Percentiles rank a stretch among this genome's conserved stretches.
Evolutionary conservation across 2,329 filamentous ascomycete genomes (phyloP).

Genomic region (Amphichorda felina): DNA sequence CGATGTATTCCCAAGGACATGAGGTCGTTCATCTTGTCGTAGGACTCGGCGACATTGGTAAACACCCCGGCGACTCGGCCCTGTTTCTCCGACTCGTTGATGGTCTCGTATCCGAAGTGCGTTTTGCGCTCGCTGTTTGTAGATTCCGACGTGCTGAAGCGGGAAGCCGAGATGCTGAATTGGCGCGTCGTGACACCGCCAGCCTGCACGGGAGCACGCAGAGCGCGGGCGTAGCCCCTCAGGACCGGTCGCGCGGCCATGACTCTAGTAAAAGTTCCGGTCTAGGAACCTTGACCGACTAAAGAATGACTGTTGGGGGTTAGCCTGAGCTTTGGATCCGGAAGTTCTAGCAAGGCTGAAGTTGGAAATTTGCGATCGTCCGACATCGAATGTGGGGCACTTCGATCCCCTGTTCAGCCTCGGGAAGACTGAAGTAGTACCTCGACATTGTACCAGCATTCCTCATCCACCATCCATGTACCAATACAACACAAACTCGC

Average conservation of each 20-base stretch:
- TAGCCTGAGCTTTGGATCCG: background rate
- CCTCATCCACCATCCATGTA: background rate
- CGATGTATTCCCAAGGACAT: slow-evolving; percentile 98
- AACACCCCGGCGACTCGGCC: slow-evolving; percentile 73
- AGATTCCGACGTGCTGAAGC: slow-evolving; percentile 1
- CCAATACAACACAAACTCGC: background rate
- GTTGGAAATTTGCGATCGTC: slow-evolving; percentile 1
- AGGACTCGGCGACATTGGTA: slow-evolving; percentile 85
- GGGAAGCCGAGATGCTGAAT: slow-evolving; percentile 3
- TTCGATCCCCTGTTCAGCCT: too few relatives aligned
- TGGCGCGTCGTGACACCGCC: background rate
- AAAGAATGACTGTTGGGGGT: background rate
- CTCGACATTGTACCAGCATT: too few relatives aligned
- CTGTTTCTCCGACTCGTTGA: slow-evolving; percentile 68
- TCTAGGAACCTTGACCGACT: background rate
- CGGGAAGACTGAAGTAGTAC: too few relatives aligned
- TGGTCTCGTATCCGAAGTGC: slow-evolving; percentile 83
- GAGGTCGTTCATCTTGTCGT: slow-evolving; percentile 97
- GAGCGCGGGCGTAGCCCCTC: slow-evolving; percentile 12
- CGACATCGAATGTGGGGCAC: background rate
- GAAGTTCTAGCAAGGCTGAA: too few relatives aligned
- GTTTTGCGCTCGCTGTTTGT: slow-evolving; percentile 44
- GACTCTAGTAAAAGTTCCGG: background rate
- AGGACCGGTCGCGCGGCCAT: slow-evolving; percentile 15
- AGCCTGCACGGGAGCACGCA: slow-evolving; percentile 7